Percentiles rank a stretch among this genome's conserved stretches.
Conservation (phyloP, 2,329 filamentous ascomycete genomes). For the Dothiorella sarmentorum region DNA sequence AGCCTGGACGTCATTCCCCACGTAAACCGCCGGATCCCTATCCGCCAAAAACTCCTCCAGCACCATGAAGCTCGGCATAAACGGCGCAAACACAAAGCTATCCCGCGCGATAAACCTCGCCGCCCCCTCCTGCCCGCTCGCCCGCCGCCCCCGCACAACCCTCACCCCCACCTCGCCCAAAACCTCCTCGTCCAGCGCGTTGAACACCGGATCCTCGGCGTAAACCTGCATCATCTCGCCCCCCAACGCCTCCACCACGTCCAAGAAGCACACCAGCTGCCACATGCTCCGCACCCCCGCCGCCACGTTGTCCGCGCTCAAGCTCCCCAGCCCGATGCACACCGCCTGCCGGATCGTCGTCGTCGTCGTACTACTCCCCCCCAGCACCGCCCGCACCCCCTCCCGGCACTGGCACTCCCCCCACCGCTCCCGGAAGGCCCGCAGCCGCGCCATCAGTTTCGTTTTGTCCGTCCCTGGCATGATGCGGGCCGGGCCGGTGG, state of each 20-base stretch:
- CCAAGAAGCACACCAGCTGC: constrained; percentile 37
- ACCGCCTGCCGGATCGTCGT: constrained; percentile 25
- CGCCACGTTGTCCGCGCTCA: constrained; percentile 16
- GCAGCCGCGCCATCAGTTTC: constrained; percentile 3
- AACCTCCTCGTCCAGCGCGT: constrained; percentile 30
- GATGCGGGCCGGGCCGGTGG: neutral
- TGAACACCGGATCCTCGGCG: constrained; percentile 38
- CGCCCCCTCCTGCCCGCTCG: neutral
- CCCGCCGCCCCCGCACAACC: constrained; percentile 13
- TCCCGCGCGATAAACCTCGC: constrained; percentile 22
- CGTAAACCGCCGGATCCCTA: constrained; percentile 32
- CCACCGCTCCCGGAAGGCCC: constrained; percentile 5
- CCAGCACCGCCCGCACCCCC: neutral
- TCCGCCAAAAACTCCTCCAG: constrained; percentile 30
- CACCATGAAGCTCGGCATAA: constrained; percentile 36
- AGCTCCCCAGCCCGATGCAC: constrained; percentile 29
- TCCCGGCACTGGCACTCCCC: constrained; percentile 20
- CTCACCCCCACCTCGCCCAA: constrained; percentile 26
- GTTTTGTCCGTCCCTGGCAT: constrained; percentile 8
- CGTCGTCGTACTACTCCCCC: constrained; percentile 8
- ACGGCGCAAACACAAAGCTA: constrained; percentile 35
- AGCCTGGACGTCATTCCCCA: constrained; percentile 37
- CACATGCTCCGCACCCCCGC: constrained; percentile 25
- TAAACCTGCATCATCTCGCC: constrained; percentile 22
- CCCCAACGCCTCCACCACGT: constrained; percentile 23